Evolutionary conservation across 2,329 filamentous ascomycete genomes (phyloP), one percentile per base, ranked within the genome.

Genomic region (Capronia coronata): DNA sequence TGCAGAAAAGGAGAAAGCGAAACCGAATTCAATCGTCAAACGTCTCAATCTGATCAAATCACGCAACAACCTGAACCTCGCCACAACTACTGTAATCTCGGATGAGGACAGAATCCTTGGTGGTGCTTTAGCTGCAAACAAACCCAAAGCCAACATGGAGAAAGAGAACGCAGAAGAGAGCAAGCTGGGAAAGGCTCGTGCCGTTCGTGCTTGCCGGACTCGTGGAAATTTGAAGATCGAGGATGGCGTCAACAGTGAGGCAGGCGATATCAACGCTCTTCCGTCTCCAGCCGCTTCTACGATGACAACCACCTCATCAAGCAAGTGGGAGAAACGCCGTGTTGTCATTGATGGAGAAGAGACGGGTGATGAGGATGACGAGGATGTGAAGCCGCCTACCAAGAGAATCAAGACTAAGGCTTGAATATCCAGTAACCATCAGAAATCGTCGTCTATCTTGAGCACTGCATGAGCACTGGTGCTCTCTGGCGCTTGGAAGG

Each of bases 1-100:
- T 21, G 48, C 48, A 2, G 41, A 22, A 2, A 54, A 54, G 52
- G 48, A 46, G 1, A 44, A 41, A 2, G 34, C 51, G 5, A 56
- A 56, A 35, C 43, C 50, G 3, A 56, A 53, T 39, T 48, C 53
- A 2, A 51, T 56, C 44, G 16, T 43, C 14, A 48, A 50, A n/a
- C 43, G 51, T 1, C 47, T 56, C 11, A 18, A 41, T n/a, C 41
- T 39, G 16, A 56, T 56, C 44, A 54, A 52, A 41, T 54, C 53
- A 30, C 39, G 51, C 13, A 50, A 56, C 18, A n/a, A 27, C 3
- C 44, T 56, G 10, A 56, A 56, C 37, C 48, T 56, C 30, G 9
- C 48, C 29, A 50, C 46, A n/a, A 51, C 53, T 10, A 53, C 43
- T 10, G 19, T 22, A 3, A 29, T 27, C 2, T 18, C 46, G 27